phyloP scores from a whole-genome alignment of 768 basidiomycete species.

The Serendipita sp. region DNA sequence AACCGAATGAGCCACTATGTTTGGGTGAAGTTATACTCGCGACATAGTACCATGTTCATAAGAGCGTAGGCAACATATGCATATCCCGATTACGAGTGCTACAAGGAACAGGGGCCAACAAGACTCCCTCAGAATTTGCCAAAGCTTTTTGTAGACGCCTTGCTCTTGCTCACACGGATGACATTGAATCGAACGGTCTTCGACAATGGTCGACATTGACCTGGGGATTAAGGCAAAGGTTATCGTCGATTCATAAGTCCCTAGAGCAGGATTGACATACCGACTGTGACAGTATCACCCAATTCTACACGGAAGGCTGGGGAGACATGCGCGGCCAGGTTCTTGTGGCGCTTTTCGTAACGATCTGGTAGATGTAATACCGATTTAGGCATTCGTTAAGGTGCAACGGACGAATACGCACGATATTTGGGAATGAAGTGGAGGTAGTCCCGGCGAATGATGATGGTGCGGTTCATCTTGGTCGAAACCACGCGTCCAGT shows the following conservation, averaged over 20 bases:
- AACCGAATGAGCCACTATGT: too few relatives aligned
- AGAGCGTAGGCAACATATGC: neutral
- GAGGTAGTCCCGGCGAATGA: slow-evolving; percentile 89
- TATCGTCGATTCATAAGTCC: neutral
- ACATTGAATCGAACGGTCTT: slow-evolving; percentile 99
- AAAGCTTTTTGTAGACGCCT: slow-evolving; percentile 81
- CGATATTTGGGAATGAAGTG: slow-evolving; percentile 99
- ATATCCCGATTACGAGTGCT: neutral
- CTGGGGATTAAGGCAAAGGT: slow-evolving; percentile 23
- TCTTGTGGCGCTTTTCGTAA: slow-evolving; percentile 98
- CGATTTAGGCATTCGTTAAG: neutral
- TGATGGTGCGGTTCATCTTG: slow-evolving; percentile 97
- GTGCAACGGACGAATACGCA: slow-evolving; percentile 26
- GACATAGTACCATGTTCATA: neutral
- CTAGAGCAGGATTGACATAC: neutral
- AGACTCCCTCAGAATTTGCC: slow-evolving; percentile 60
- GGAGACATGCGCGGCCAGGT: slow-evolving; percentile 90
- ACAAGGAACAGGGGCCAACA: neutral
- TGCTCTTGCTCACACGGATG: slow-evolving; percentile 83
- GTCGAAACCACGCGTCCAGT: slow-evolving; percentile 96
- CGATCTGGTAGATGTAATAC: slow-evolving; percentile 42
- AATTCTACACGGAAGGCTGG: slow-evolving; percentile 97
- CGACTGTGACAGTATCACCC: slow-evolving; percentile 85
- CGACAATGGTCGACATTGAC: slow-evolving; percentile 96
- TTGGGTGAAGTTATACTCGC: too few relatives aligned